phyloP scores from a whole-genome alignment of 2,329 filamentous ascomycete species.

The Cladosporium cucumerinum region DNA sequence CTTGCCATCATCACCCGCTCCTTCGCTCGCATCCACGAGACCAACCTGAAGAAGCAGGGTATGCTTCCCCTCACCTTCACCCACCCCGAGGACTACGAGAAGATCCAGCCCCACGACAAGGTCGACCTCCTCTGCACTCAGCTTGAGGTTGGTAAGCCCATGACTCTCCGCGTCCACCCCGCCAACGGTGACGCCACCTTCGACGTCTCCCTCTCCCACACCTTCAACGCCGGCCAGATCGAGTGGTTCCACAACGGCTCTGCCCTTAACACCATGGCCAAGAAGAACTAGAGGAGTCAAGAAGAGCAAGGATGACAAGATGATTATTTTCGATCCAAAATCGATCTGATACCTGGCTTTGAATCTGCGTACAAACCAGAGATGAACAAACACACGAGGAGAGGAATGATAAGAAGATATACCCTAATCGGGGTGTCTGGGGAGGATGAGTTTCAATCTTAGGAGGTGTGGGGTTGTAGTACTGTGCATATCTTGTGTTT shows the following conservation, averaged over 20 bases:
- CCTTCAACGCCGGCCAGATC: constrained; percentile 96
- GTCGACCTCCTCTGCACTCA: constrained; percentile 87
- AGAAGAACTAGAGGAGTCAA: constrained; percentile 41
- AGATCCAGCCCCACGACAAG: constrained; percentile 88
- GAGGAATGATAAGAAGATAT: constrained; percentile 5
- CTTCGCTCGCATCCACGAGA: constrained; percentile 99
- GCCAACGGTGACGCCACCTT: constrained; percentile 73
- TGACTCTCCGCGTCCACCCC: constrained; percentile 89
- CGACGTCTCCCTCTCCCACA: constrained; percentile 83
- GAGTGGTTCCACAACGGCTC: constrained; percentile 99
- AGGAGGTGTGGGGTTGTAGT: constrained; percentile 11
- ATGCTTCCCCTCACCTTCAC: constrained; percentile 97
- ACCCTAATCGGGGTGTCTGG: constrained; percentile 15
- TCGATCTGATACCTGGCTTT: constrained; percentile 6
- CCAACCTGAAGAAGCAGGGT: constrained; percentile 99
- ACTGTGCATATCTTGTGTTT: constrained; percentile 11
- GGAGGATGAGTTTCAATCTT: constrained; percentile 8
- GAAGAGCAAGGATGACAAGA: constrained; percentile 11
- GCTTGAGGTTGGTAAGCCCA: constrained; percentile 85
- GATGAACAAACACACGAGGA: not conserved
- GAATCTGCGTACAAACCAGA: not conserved
- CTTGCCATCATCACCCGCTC: constrained; percentile 93
- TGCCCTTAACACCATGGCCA: constrained; percentile 98
- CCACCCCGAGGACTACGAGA: constrained; percentile 95
- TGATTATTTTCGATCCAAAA: not conserved